These are phyloP conservation scores for Podospora sp. DNA, from an alignment of 495 filamentous ascomycete genomes.

Conservation along the genomic window DNA sequence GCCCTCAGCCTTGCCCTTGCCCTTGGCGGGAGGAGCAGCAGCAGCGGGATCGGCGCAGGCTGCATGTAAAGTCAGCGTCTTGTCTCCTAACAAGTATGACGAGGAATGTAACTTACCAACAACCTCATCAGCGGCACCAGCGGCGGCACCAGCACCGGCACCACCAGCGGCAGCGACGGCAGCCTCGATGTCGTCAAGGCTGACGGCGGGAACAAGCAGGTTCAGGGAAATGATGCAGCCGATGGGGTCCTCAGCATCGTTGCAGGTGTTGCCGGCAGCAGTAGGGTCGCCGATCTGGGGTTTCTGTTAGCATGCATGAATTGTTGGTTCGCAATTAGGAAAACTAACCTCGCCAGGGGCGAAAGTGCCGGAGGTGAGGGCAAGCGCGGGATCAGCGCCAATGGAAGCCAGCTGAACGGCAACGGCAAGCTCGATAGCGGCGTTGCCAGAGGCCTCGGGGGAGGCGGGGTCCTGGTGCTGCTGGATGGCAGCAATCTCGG, in stretches of 20 bases:
- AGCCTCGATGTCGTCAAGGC: constrained; percentile 56
- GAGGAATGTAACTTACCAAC: constrained; percentile 24
- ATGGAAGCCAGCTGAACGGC: constrained; percentile 58
- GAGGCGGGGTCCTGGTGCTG: constrained; percentile 69
- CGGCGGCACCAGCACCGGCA: constrained; percentile 39
- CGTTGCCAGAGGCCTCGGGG: constrained; percentile 54
- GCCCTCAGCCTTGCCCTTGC: background rate
- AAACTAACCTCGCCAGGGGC: constrained; percentile 55
- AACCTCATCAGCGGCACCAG: constrained; percentile 42
- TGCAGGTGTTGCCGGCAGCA: constrained; percentile 61
- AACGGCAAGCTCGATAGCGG: constrained; percentile 56
- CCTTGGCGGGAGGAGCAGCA: constrained; percentile 16
- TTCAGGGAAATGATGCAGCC: constrained; percentile 67
- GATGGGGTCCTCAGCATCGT: constrained; percentile 49
- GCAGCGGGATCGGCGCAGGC: constrained; percentile 29
- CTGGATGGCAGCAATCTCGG: constrained; percentile 64
- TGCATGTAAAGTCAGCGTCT: background rate
- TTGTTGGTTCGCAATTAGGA: background rate
- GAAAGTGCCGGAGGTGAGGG: constrained; percentile 61
- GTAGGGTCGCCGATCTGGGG: constrained; percentile 56
- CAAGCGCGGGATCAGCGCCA: constrained; percentile 59
- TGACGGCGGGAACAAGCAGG: constrained; percentile 60
- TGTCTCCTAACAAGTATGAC: background rate
- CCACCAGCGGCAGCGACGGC: constrained; percentile 46
- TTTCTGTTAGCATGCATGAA: constrained; percentile 18